phyloP scores from a whole-genome alignment of 805 yeast species.

The Kazachstania martiniae region DNA sequence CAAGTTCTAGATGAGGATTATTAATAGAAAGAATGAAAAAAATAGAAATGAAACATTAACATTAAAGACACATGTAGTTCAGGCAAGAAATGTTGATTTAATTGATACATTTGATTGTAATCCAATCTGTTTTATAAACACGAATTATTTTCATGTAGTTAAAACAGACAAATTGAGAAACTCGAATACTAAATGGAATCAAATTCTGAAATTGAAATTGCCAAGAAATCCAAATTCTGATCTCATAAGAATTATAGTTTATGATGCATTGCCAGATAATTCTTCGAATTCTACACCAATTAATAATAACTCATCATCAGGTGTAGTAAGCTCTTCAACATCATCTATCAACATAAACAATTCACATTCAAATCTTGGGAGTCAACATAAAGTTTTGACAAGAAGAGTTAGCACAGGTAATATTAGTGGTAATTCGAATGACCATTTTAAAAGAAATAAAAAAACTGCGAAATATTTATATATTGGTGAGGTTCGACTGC shows the following conservation, averaged over 20 bases:
- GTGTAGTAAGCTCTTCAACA: background rate
- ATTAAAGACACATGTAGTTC: slow-evolving; percentile 14
- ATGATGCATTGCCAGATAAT: slow-evolving; percentile 16
- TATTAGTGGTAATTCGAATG: background rate
- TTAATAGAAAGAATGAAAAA: slow-evolving; percentile 9
- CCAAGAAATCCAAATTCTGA: slow-evolving; percentile 21
- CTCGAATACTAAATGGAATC: slow-evolving; percentile 18
- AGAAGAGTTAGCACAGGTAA: background rate
- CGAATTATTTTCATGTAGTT: slow-evolving; percentile 16
- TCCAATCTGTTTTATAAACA: slow-evolving; percentile 22
- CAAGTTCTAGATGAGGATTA: slow-evolving; percentile 11
- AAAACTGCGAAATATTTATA: slow-evolving; percentile 13
- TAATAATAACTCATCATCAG: background rate
- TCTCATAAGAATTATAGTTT: slow-evolving; percentile 20
- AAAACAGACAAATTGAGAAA: slow-evolving; percentile 16
- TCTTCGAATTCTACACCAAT: slow-evolving; percentile 1
- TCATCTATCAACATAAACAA: background rate
- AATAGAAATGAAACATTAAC: slow-evolving; percentile 8
- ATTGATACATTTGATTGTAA: slow-evolving; percentile 19
- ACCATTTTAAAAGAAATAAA: slow-evolving; percentile 1
- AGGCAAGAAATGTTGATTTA: slow-evolving; percentile 16
- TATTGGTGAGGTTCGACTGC: slow-evolving; percentile 23
- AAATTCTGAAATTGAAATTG: slow-evolving; percentile 18
- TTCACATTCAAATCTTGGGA: background rate
- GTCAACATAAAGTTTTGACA: background rate